Evolutionary conservation across 768 basidiomycete species (phyloP), one percentile per base, ranked within the genome.

Genomic region (Lepiota brunneoincarnata): DNA sequence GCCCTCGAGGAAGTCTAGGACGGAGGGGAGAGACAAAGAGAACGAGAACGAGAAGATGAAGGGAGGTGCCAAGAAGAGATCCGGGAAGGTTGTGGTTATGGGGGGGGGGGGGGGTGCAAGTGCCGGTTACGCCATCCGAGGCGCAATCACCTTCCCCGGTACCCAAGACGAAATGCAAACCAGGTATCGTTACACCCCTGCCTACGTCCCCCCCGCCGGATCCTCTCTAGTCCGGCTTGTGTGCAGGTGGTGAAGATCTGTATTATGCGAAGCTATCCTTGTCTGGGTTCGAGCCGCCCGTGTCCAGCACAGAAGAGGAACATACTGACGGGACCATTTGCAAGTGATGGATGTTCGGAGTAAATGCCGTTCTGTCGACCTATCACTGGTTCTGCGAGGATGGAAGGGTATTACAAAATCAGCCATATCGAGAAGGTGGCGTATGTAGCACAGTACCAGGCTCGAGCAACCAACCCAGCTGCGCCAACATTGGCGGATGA

Each of bases 231-330:
- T 69, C 75, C 24, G 87, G 81, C 2, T 61, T 91, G 10, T 88
- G 88, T 58, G 79, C 84, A 35, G 94, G 96, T 65, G 93, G 94
- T 60, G 94, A 97, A 67, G 94, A 97, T 65, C 66, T 90, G n/a
- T n/a, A n/a, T n/a, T n/a, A n/a, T n/a, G n/a, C n/a, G n/a, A n/a
- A n/a, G n/a, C n/a, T n/a, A n/a, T n/a, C n/a, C n/a, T n/a, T n/a
- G n/a, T n/a, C n/a, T n/a, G n/a, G n/a, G n/a, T n/a, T n/a, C n/a
- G n/a, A n/a, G n/a, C n/a, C n/a, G n/a, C n/a, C n/a, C n/a, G n/a
- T n/a, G n/a, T n/a, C n/a, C n/a, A n/a, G n/a, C n/a, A n/a, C n/a
- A n/a, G n/a, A n/a, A n/a, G n/a, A n/a, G n/a, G n/a, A n/a, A n/a
- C n/a, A n/a, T n/a, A 61, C 57, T n/a, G 26, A 48, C 24, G 15